These are phyloP conservation scores for Nannochloropsis salina DNA, from an alignment of 108 stramenopile species.

Conservation along the genomic window DNA sequence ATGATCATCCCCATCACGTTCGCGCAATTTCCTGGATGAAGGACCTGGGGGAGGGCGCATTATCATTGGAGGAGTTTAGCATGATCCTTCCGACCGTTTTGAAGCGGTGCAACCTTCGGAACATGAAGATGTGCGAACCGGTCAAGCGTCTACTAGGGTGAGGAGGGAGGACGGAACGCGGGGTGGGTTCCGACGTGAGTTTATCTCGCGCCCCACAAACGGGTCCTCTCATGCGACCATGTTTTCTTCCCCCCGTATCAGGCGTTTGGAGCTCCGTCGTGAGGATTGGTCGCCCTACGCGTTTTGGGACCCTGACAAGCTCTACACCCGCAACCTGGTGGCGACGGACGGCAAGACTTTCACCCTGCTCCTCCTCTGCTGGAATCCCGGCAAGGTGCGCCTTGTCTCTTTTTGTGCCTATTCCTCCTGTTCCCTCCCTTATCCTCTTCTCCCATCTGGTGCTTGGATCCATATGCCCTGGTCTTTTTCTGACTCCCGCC, in stretches of 20 bases:
- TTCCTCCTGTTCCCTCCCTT: slow-evolving; percentile 57
- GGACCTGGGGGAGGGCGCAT: neutral
- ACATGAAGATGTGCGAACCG: slow-evolving; percentile 4
- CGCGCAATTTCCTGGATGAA: neutral
- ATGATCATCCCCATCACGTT: neutral
- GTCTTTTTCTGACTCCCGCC: neutral
- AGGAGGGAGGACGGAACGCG: neutral
- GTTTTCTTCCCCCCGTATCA: neutral
- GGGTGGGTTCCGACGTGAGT: neutral
- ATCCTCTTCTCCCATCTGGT: slow-evolving; percentile 48
- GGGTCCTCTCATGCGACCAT: neutral
- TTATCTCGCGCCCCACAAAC: too few species aligned
- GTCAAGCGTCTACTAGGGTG: neutral
- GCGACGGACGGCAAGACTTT: slow-evolving; percentile 68
- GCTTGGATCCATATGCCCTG: neutral
- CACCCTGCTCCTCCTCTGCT: slow-evolving; percentile 74
- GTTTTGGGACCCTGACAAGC: slow-evolving; percentile 49
- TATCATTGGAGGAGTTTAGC: neutral
- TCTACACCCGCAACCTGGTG: slow-evolving; percentile 77
- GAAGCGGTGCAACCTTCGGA: neutral
- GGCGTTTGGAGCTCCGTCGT: neutral
- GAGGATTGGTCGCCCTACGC: slow-evolving; percentile 47
- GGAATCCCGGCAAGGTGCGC: slow-evolving; percentile 61
- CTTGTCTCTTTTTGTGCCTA: slow-evolving; percentile 44
- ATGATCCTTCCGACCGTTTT: neutral